Percentiles rank a stretch among this genome's conserved stretches.
phyloP scores from a whole-genome alignment of 2,329 filamentous ascomycete species.

The Elsinoe batatas region DNA sequence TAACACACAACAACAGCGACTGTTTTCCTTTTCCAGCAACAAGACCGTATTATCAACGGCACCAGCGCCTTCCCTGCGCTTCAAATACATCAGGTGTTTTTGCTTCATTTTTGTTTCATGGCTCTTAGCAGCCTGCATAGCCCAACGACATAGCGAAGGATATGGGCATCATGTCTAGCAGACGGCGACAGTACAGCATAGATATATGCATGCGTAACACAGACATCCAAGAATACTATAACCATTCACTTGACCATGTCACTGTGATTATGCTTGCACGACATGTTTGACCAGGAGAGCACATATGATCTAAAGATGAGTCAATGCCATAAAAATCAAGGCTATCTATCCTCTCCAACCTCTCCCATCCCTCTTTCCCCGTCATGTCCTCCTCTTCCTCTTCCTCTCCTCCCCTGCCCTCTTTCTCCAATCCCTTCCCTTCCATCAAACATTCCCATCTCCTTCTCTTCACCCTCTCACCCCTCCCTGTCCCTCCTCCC shows the following conservation, averaged over 20 bases:
- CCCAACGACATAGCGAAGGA: not conserved
- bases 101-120: not conserved
- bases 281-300: too few species aligned
- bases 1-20: too few species aligned
- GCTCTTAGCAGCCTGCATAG: not conserved
- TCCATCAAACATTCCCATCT: not conserved
- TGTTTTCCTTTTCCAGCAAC: too few species aligned
- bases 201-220: not conserved
- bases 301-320: too few species aligned
- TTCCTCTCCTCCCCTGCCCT: not conserved
- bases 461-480: not conserved
- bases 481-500: constrained; percentile 37
- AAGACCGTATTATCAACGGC: too few species aligned
- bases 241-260: too few species aligned
- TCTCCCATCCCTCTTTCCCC: too few species aligned
- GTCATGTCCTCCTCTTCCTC: too few species aligned
- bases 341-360: too few species aligned
- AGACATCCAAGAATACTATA: not conserved
- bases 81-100: not conserved
- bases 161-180: not conserved
- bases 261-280: too few species aligned
- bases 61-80: not conserved
- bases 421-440: not conserved
- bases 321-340: too few species aligned
- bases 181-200: not conserved